A percentile compares a stretch with the other conserved stretches of the same genome.
phyloP scores from a whole-genome alignment of 805 yeast genomes.

The Ogataea pignaliae region DNA sequence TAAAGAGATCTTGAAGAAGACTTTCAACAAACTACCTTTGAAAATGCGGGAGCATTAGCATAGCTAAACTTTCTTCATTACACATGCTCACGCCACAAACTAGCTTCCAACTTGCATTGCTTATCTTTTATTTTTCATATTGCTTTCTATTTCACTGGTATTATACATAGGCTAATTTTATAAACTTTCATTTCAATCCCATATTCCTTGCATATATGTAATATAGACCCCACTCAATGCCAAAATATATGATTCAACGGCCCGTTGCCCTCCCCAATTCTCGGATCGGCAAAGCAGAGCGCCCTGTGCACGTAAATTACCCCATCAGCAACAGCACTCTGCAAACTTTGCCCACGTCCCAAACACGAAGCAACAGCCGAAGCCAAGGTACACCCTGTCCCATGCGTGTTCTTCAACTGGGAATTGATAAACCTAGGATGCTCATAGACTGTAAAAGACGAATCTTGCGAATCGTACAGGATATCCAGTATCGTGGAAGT shows the following conservation, averaged over 20 bases:
- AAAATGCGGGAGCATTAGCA: slow-evolving; percentile 2
- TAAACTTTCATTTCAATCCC: too few species aligned
- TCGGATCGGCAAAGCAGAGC: slow-evolving; percentile 38
- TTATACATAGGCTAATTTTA: too few species aligned
- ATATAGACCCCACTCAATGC: too few species aligned
- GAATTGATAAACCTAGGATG: slow-evolving; percentile 34
- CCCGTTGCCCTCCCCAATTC: slow-evolving; percentile 55
- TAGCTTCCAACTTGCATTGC: too few species aligned
- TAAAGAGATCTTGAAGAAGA: slow-evolving; percentile 55
- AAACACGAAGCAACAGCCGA: slow-evolving; percentile 73
- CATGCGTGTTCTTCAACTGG: slow-evolving; percentile 61
- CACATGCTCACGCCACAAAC: neutral
- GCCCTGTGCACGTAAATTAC: slow-evolving; percentile 66
- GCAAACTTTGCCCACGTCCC: slow-evolving; percentile 47
- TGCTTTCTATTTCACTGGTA: too few species aligned
- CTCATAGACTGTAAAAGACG: slow-evolving; percentile 38
- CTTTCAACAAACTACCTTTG: slow-evolving; percentile 40
- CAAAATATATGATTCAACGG: slow-evolving; percentile 59
- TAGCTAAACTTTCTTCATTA: neutral
- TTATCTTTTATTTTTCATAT: too few species aligned
- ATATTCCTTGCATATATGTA: too few species aligned
- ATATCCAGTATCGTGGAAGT: slow-evolving; percentile 44
- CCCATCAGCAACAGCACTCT: slow-evolving; percentile 48
- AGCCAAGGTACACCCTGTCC: slow-evolving; percentile 84
- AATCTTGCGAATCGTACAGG: slow-evolving; percentile 40